These are phyloP conservation scores for Fusarium palustre DNA, from an alignment of 2,329 filamentous ascomycete species.

Conservation along the genomic window DNA sequence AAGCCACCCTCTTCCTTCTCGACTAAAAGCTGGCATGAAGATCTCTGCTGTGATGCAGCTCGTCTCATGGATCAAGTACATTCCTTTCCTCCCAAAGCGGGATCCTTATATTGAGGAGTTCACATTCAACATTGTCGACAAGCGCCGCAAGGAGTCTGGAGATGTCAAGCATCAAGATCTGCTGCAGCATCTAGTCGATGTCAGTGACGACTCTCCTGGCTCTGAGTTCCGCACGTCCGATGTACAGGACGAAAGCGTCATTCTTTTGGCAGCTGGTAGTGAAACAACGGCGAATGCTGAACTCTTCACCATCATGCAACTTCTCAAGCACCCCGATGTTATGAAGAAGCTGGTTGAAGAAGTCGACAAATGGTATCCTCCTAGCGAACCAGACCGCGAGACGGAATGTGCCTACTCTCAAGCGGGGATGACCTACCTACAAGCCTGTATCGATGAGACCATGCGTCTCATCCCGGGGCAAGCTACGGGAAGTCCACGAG, in stretches of 20 bases:
- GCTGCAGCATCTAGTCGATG: constrained; percentile 10
- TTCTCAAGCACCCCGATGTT: not conserved
- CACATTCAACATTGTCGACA: constrained; percentile 7
- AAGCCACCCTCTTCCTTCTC: constrained; percentile 2
- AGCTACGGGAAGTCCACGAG: not conserved
- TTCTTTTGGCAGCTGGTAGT: constrained; percentile 3
- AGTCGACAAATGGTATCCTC: constrained; percentile 13
- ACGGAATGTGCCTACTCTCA: constrained; percentile 8
- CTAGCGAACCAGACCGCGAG: not conserved
- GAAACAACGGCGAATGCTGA: constrained; percentile 10
- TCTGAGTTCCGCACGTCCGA: constrained; percentile 7
- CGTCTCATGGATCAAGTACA: constrained; percentile 6
- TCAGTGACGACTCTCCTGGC: not conserved
- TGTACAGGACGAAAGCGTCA: constrained; percentile 7
- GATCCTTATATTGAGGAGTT: constrained; percentile 7
- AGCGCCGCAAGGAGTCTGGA: not conserved
- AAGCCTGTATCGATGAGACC: constrained; percentile 7
- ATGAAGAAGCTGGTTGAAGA: constrained; percentile 10
- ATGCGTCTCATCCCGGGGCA: constrained; percentile 8
- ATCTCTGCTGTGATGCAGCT: constrained; percentile 13
- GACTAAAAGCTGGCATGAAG: constrained; percentile 5
- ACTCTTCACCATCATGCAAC: constrained; percentile 6
- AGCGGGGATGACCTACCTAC: constrained; percentile 5
- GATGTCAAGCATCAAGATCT: constrained; percentile 1
- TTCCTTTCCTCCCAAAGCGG: constrained; percentile 1